These are phyloP conservation scores for Aspergillus indologenus DNA, from an alignment of 495 filamentous ascomycete species.

Conservation along the genomic window DNA sequence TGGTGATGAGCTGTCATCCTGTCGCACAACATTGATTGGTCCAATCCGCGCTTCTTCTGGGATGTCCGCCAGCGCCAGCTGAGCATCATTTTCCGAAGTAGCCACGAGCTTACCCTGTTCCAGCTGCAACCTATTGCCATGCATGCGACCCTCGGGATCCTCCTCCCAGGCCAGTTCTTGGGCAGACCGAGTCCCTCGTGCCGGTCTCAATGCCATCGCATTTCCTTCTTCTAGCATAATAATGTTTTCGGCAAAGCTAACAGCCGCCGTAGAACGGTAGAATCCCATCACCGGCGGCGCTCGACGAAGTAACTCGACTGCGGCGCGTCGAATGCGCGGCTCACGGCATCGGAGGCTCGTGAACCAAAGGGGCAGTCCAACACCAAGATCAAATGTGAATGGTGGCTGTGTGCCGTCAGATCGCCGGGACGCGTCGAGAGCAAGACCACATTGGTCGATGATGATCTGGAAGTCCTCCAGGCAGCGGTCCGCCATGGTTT, in stretches of 20 bases:
- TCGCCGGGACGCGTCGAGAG: slow-evolving; percentile 15
- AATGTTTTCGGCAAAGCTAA: slow-evolving; percentile 18
- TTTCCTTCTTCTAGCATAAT: slow-evolving; percentile 32
- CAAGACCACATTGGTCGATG: slow-evolving; percentile 25
- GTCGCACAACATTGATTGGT: slow-evolving; percentile 25
- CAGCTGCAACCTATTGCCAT: too few species aligned
- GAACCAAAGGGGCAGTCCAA: slow-evolving; percentile 36
- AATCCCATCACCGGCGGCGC: slow-evolving; percentile 33
- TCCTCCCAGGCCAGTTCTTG: not conserved
- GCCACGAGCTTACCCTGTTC: not conserved
- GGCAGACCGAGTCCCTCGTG: too few species aligned
- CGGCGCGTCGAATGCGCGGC: slow-evolving; percentile 25
- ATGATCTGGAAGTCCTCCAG: slow-evolving; percentile 29
- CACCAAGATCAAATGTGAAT: slow-evolving; percentile 37
- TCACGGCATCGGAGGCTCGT: slow-evolving; percentile 34
- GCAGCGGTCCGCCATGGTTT: slow-evolving; percentile 24
- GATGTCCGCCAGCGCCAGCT: slow-evolving; percentile 5
- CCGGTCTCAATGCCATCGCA: slow-evolving; percentile 10
- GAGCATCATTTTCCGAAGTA: not conserved
- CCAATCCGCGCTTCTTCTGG: slow-evolving; percentile 32
- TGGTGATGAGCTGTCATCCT: slow-evolving; percentile 20
- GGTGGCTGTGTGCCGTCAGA: slow-evolving; percentile 28
- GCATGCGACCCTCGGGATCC: not conserved
- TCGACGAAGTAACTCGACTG: slow-evolving; percentile 25
- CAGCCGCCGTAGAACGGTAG: slow-evolving; percentile 19